These are phyloP conservation scores for Fusarium irregulare DNA, from an alignment of 2,329 filamentous ascomycete species.

Conservation along the genomic window DNA sequence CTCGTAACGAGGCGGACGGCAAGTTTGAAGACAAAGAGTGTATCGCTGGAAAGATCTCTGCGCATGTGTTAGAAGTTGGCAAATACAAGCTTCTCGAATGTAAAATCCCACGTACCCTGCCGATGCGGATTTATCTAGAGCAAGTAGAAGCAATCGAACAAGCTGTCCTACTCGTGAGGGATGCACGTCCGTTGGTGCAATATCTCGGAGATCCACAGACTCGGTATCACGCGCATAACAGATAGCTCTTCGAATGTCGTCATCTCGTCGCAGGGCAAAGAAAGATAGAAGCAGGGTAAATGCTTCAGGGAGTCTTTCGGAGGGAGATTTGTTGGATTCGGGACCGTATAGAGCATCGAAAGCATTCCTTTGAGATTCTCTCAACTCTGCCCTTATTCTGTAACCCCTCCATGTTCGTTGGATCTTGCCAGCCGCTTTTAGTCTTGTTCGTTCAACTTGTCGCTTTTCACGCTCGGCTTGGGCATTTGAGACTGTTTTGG, in stretches of 20 bases:
- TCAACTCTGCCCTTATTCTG: conserved; percentile 67
- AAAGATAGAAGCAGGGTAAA: conserved; percentile 62
- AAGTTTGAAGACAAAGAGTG: conserved; percentile 51
- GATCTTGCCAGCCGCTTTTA: conserved; percentile 78
- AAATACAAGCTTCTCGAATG: neutral
- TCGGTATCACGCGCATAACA: conserved; percentile 59
- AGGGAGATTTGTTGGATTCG: conserved; percentile 45
- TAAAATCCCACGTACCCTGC: conserved; percentile 40
- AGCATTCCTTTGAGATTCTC: conserved; percentile 65
- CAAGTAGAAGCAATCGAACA: conserved; percentile 51
- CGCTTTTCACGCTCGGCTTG: conserved; percentile 86
- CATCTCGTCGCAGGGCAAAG: conserved; percentile 57
- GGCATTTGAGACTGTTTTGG: conserved; percentile 83
- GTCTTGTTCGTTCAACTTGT: conserved; percentile 81
- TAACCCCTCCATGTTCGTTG: conserved; percentile 89
- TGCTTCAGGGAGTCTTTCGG: conserved; percentile 54
- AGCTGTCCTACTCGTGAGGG: conserved; percentile 51
- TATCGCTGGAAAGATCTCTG: conserved; percentile 39
- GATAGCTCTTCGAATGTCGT: conserved; percentile 63
- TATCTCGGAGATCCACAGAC: conserved; percentile 50
- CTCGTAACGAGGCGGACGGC: conserved; percentile 47
- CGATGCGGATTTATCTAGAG: conserved; percentile 45
- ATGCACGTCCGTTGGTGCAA: conserved; percentile 50
- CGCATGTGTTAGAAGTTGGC: conserved; percentile 23
- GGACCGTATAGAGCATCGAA: conserved; percentile 71